A percentile compares a stretch with the other conserved stretches of the same genome.
Conservation (phyloP, 2,329 filamentous ascomycete genomes). For the Fragosphaeria purpurea region DNA sequence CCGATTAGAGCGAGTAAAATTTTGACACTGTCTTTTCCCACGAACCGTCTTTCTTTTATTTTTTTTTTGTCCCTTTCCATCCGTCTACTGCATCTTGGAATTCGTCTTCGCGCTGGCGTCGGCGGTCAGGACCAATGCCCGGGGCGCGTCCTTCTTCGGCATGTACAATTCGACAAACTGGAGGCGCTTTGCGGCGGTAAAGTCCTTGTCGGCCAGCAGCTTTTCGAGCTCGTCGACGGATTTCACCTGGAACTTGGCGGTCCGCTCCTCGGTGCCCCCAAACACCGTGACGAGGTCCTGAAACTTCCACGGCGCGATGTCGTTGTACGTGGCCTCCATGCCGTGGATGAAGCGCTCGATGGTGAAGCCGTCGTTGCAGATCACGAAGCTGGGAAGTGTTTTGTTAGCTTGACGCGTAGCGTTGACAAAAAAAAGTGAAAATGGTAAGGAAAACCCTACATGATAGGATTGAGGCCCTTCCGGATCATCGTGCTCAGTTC, state of each 20-base stretch:
- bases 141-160: constrained; percentile 67
- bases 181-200: constrained; percentile 38
- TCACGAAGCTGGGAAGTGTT: constrained; percentile 51
- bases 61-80: constrained; percentile 9
- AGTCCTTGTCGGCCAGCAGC: constrained; percentile 12
- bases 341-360: constrained; percentile 86
- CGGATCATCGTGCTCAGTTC: constrained; percentile 78
- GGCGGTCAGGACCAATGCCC: constrained; percentile 58
- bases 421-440: too few relatives aligned
- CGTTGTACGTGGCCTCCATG: constrained; percentile 70
- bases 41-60: constrained; percentile 25
- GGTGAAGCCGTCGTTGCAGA: constrained; percentile 82
- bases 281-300: constrained; percentile 14
- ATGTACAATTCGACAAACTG: constrained; percentile 78
- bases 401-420: not conserved
- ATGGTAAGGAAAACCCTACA: constrained; percentile 37
- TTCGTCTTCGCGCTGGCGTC: constrained; percentile 62
- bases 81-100: constrained; percentile 28
- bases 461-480: constrained; percentile 62
- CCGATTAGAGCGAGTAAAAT: too few relatives aligned
- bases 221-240: constrained; percentile 12
- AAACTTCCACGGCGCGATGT: constrained; percentile 67
- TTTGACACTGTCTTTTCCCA: constrained; percentile 1
- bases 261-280: constrained; percentile 12
- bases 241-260: constrained; percentile 12